Base-by-base conservation (phyloP, 2,329 filamentous ascomycete species). In the Massarina eburnea region DNA sequence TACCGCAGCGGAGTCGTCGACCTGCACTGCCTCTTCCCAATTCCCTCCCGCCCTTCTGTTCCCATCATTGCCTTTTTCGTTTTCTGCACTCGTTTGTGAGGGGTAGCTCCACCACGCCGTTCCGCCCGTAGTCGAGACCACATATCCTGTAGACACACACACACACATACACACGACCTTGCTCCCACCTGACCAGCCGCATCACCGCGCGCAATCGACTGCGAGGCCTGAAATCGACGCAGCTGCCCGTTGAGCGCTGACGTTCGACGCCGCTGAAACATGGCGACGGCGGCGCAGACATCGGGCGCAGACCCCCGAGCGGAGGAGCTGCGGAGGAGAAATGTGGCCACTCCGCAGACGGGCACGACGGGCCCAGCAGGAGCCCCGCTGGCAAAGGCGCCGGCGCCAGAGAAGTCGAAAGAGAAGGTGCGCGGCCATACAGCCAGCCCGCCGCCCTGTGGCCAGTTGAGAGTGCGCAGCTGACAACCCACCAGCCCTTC, bases 321-420 rank as follows among this genome's bases (percentile, higher is more conserved):
- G 39, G 73, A 74, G 34, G 73, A 73, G 55, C 60, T 76, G 57
- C 67, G 73, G 61, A 73, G 71, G 57, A 73, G 75, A 62, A 74
- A 73, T 62, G 70, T 73, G 17, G 57, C 67, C 44, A 52, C 55
- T 40, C 60, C 63, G 51, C 43, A 54, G 46, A 39, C 45, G 26
- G 35, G 45, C 34, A n/a, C n/a, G n/a, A n/a, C n/a, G n/a, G n/a
- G n/a, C 27, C 12, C 27, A 7, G 45, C 62, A 42, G 41, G 60
- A 35, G 57, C 63, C 15, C 64, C 67, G 38, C 66, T 61, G 37
- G 54, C 55, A 49, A 52, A 53, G 40, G 54, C 63, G 51, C 70
- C 59, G 50, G 55, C 66, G 41, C 62, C 69, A 41, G 72, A 76
- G 62, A 77, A 77, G 67, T 71, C 67, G 12, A 76, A 76, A 61